phyloP scores from a whole-genome alignment of 176 grass and related monocot species.

The Musa itinerans region DNA sequence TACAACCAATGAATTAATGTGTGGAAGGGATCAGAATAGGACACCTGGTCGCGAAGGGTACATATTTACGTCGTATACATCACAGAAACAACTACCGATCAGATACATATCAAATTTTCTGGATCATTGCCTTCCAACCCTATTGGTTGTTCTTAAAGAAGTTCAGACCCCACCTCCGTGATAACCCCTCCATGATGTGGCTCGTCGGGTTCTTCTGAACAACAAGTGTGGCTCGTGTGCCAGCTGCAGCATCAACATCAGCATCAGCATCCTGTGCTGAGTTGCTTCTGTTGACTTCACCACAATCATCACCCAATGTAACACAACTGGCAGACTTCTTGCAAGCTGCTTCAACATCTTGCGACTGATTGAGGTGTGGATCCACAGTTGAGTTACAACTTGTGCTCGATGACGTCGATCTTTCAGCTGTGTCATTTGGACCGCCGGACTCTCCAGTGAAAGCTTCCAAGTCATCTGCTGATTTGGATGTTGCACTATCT shows the following conservation, averaged over 20 bases:
- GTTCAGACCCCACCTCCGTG: constrained; percentile 60
- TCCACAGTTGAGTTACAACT: constrained; percentile 12
- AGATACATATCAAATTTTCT: neutral
- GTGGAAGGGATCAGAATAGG: neutral
- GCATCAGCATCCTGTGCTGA: constrained; percentile 23
- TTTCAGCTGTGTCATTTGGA: constrained; percentile 23
- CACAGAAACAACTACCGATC: neutral
- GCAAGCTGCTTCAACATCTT: constrained; percentile 12
- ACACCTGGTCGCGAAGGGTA: neutral
- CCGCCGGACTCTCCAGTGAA: constrained; percentile 11
- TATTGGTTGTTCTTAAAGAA: constrained; percentile 67
- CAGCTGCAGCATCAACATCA: constrained; percentile 30
- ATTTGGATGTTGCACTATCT: constrained; percentile 29
- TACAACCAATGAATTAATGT: neutral
- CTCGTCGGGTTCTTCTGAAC: constrained; percentile 59
- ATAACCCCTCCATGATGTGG: constrained; percentile 67
- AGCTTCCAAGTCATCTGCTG: constrained; percentile 19
- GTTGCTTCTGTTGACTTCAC: constrained; percentile 19
- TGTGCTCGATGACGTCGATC: neutral
- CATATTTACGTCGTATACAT: neutral
- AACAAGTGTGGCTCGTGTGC: constrained; percentile 81
- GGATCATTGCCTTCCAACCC: neutral
- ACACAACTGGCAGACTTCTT: constrained; percentile 1
- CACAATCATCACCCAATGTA: constrained; percentile 5
- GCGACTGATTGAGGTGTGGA: constrained; percentile 17